Conservation (phyloP, 495 filamentous ascomycete genomes). For the Penicillium subrubescens region DNA sequence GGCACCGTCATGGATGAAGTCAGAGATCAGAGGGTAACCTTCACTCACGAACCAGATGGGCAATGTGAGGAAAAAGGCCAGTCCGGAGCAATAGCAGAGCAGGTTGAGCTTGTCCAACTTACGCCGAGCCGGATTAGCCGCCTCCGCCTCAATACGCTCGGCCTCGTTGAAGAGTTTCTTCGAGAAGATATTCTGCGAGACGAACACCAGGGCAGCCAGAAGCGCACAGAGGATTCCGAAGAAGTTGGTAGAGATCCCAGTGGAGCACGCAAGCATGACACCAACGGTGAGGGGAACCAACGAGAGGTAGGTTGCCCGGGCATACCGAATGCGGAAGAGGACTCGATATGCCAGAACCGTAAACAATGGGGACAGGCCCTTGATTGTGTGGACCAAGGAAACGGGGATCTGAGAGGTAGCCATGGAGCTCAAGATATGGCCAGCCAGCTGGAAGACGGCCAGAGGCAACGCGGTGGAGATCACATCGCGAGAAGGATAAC, state of each 20-base stretch:
- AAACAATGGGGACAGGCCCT: slow-evolving; percentile 96
- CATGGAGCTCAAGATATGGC: slow-evolving; percentile 90
- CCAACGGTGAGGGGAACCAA: slow-evolving; percentile 89
- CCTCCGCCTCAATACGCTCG: slow-evolving; percentile 74
- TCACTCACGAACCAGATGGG: slow-evolving; percentile 95
- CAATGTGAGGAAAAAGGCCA: slow-evolving; percentile 87
- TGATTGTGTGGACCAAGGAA: slow-evolving; percentile 97
- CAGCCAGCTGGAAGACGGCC: slow-evolving; percentile 88
- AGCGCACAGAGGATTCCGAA: slow-evolving; percentile 87
- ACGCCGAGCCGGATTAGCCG: slow-evolving; percentile 52
- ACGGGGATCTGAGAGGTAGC: slow-evolving; percentile 94
- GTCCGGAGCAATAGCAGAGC: slow-evolving; percentile 89
- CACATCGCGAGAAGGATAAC: slow-evolving; percentile 78
- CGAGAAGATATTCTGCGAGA: slow-evolving; percentile 98
- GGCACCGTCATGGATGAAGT: slow-evolving; percentile 52
- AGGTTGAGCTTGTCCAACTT: slow-evolving; percentile 98
- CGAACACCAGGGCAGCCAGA: slow-evolving; percentile 86
- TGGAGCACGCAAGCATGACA: slow-evolving; percentile 93
- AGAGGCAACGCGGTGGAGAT: slow-evolving; percentile 86
- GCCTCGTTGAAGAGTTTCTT: slow-evolving; percentile 99
- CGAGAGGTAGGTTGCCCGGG: slow-evolving; percentile 85
- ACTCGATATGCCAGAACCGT: slow-evolving; percentile 92
- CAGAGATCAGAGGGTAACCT: slow-evolving; percentile 65
- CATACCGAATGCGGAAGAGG: slow-evolving; percentile 85
- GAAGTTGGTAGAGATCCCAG: slow-evolving; percentile 83